Percentiles rank a stretch among this genome's conserved stretches.
Conservation (phyloP, 1,284 basidiomycete species). For the Coriolopsis trogii region DNA sequence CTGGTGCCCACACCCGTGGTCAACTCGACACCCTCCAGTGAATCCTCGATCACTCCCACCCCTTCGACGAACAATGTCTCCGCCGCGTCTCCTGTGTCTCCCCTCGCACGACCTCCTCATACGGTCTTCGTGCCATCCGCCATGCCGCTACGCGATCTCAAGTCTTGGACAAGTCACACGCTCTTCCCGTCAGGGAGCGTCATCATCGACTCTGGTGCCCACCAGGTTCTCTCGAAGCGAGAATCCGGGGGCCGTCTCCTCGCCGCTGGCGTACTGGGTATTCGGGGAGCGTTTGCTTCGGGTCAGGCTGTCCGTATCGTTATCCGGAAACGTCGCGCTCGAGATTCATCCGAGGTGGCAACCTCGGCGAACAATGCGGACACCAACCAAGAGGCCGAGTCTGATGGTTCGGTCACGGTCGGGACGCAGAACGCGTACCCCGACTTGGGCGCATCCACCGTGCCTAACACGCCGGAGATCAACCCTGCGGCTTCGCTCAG, state of each 20-base stretch:
- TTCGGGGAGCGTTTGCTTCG: conserved; percentile 89
- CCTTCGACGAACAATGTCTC: conserved; percentile 5
- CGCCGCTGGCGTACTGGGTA: conserved; percentile 87
- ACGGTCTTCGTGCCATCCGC: conserved; percentile 85
- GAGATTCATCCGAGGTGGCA: conserved; percentile 7
- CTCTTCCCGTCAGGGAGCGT: conserved; percentile 87
- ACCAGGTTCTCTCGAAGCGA: conserved; percentile 79
- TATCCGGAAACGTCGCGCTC: conserved; percentile 46
- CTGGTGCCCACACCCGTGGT: conserved; percentile 4
- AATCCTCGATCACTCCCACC: conserved; percentile 12
- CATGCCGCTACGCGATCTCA: conserved; percentile 84
- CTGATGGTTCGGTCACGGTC: conserved; percentile 10
- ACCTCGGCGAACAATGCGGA: conserved; percentile 23
- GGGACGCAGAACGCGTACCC: conserved; percentile 33
- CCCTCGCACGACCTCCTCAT: conserved; percentile 65
- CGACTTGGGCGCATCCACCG: conserved; percentile 34
- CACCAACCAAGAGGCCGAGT: conserved; percentile 30
- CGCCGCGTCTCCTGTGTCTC: conserved; percentile 2
- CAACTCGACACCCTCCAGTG: conserved; percentile 13
- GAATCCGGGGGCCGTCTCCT: conserved; percentile 91
- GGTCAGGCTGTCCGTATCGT: conserved; percentile 92
- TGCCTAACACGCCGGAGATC: conserved; percentile 47
- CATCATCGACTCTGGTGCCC: conserved; percentile 89
- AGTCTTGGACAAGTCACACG: conserved; percentile 95
- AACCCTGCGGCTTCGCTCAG: conserved; percentile 37